These are phyloP conservation scores for Nannochloris sp. DNA, from an alignment of 139 green algal genomes.

Conservation along the genomic window DNA sequence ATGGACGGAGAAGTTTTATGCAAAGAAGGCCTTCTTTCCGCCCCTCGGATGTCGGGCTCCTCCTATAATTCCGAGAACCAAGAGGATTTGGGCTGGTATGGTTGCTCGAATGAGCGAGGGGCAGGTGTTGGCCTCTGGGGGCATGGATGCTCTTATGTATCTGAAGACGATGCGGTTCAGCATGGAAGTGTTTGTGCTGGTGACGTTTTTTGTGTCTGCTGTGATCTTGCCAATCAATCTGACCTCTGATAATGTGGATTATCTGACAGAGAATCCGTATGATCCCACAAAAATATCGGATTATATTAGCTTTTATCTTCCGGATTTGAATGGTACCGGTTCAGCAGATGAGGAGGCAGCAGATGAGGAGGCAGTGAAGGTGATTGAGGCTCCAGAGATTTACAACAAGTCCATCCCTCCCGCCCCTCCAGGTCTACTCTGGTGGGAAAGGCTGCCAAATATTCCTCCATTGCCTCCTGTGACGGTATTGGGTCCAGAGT, in stretches of 20 bases:
- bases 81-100: not conserved
- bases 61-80: not conserved
- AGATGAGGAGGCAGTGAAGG: not conserved
- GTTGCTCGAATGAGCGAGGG: not conserved
- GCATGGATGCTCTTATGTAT: slow-evolving; percentile 4
- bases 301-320: not conserved
- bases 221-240: slow-evolving; percentile 8
- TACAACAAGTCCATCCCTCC: slow-evolving; percentile 21
- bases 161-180: not conserved
- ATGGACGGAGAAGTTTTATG: not conserved
- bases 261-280: not conserved
- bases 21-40: not conserved
- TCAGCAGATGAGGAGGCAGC: not conserved
- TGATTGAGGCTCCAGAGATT: slow-evolving; percentile 18
- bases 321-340: not conserved
- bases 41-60: not conserved
- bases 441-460: slow-evolving; percentile 29
- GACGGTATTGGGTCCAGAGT: not conserved
- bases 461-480: slow-evolving; percentile 10
- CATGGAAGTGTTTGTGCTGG: slow-evolving; percentile 4
- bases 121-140: not conserved
- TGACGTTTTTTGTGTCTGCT: not conserved
- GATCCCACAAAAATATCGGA: not conserved
- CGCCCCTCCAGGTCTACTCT: slow-evolving; percentile 32
- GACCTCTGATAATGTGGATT: not conserved